Conservation (phyloP, 2,329 filamentous ascomycete species). For the Penicillium freii region DNA sequence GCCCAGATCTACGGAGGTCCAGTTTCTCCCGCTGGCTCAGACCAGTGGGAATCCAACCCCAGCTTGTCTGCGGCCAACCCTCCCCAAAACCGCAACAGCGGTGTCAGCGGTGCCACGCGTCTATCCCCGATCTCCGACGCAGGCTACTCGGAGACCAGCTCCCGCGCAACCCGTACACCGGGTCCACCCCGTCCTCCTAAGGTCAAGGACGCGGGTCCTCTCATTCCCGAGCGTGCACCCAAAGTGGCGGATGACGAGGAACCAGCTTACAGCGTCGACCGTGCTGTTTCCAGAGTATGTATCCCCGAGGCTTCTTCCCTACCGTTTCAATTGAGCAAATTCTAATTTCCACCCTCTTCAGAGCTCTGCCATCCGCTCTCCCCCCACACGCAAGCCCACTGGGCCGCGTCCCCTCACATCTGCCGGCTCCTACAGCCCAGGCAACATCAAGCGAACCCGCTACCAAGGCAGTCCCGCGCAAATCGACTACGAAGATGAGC, state of each 20-base stretch:
- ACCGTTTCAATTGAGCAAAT: neutral
- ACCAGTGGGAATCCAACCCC: constrained; percentile 47
- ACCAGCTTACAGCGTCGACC: constrained; percentile 39
- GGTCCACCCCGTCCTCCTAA: constrained; percentile 54
- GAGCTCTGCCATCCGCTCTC: constrained; percentile 35
- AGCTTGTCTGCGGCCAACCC: constrained; percentile 37
- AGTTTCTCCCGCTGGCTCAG: constrained; percentile 42
- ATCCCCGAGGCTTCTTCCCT: neutral
- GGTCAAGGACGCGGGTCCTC: constrained; percentile 56
- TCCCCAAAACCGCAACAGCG: constrained; percentile 37
- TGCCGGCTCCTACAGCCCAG: constrained; percentile 36
- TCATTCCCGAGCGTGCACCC: constrained; percentile 53
- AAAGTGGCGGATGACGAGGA: constrained; percentile 40
- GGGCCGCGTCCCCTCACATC: constrained; percentile 48
- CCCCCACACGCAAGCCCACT: constrained; percentile 47
- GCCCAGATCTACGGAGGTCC: constrained; percentile 53
- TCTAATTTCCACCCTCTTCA: constrained; percentile 13
- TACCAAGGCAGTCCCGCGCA: constrained; percentile 44
- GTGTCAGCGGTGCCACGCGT: constrained; percentile 39
- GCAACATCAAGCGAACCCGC: constrained; percentile 36
- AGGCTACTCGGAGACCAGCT: constrained; percentile 46
- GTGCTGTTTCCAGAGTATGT: constrained; percentile 41
- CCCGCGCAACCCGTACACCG: constrained; percentile 32
- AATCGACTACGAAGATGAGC: constrained; percentile 38
- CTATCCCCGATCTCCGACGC: constrained; percentile 49